Conservation (phyloP, 2,329 filamentous ascomycete genomes). For the Penicillium concentricum region DNA sequence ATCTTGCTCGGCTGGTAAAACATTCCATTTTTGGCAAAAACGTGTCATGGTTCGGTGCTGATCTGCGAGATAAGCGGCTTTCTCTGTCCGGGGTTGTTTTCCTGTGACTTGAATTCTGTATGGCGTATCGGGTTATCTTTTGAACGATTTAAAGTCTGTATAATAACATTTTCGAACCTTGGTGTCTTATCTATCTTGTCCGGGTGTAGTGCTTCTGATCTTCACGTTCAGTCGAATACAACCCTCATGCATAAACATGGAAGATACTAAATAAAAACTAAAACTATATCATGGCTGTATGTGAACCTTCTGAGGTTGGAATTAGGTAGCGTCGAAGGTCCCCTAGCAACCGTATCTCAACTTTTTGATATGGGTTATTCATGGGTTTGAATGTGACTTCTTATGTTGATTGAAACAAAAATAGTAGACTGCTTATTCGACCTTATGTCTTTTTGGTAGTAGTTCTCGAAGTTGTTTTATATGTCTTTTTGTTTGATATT, state of each 20-base stretch:
- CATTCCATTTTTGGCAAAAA: neutral
- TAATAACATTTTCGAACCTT: neutral
- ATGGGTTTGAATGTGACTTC: neutral
- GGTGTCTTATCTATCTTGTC: neutral
- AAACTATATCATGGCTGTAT: neutral
- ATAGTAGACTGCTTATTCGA: no score
- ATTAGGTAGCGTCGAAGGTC: no score
- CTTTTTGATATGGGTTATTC: neutral
- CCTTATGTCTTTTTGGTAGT: no score
- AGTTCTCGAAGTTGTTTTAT: no score
- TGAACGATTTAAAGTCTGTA: neutral
- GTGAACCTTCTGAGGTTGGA: neutral
- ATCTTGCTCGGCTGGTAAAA: neutral
- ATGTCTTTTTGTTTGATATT: no score
- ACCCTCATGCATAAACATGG: neutral
- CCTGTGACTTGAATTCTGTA: neutral
- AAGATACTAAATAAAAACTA: neutral
- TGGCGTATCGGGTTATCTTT: neutral
- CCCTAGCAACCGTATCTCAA: neutral
- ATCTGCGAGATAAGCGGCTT: neutral
- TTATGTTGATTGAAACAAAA: neutral
- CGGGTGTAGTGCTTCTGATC: neutral
- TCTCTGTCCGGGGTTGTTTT: neutral
- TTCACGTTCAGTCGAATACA: neutral
- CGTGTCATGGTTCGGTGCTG: neutral